These are phyloP conservation scores for Glomus cerebriforme DNA, from an alignment of 192 early-diverging fungal species.

Conservation along the genomic window DNA sequence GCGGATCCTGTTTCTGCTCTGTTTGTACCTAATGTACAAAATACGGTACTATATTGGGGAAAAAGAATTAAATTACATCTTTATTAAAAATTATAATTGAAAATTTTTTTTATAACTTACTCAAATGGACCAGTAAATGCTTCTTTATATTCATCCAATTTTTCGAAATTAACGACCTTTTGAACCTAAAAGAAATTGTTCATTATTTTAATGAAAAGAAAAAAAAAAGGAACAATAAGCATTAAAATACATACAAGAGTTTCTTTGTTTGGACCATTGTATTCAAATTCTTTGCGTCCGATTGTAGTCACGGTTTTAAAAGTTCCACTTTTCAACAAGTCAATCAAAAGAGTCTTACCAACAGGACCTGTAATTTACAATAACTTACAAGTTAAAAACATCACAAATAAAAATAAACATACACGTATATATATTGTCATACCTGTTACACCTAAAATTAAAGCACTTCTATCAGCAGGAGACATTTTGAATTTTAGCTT, in stretches of 20 bases:
- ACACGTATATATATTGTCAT: no score
- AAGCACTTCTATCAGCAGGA: no score
- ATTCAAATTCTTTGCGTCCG: constrained; percentile 51
- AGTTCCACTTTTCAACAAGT: constrained; percentile 47
- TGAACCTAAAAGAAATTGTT: constrained; percentile 43
- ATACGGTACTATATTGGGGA: constrained; percentile 58
- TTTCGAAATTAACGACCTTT: constrained; percentile 75
- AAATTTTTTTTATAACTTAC: constrained; percentile 37
- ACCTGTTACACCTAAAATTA: no score
- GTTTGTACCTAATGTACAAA: constrained; percentile 54
- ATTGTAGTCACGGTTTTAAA: constrained; percentile 58
- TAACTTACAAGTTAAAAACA: no score
- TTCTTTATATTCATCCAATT: constrained; percentile 47
- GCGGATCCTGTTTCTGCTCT: constrained; percentile 62
- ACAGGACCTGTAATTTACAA: constrained; percentile 51
- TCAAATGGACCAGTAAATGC: constrained; percentile 46
- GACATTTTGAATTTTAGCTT: no score
- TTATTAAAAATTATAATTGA: no score
- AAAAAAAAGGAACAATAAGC: no score
- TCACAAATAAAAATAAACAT: no score
- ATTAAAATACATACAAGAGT: constrained; percentile 40
- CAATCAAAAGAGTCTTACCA: constrained; percentile 57
- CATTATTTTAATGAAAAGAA: background rate
- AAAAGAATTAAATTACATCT: no score
- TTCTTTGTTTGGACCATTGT: constrained; percentile 45